phyloP scores from a whole-genome alignment of 2,329 filamentous ascomycete species.

The Colletotrichum spinosum region DNA sequence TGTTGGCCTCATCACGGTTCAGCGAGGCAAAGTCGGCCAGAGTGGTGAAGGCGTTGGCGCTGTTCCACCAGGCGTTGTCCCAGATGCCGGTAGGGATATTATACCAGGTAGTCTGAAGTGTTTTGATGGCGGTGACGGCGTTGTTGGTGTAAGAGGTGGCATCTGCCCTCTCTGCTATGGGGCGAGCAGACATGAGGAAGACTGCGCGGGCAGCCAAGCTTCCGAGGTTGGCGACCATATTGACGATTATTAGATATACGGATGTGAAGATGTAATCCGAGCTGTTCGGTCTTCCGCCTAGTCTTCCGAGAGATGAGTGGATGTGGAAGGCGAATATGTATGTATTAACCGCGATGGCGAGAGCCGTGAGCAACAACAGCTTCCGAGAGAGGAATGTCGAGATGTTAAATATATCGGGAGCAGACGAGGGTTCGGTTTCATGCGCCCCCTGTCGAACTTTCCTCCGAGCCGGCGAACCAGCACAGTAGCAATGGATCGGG shows the following conservation, averaged over 20 bases:
- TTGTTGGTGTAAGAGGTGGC: conserved; percentile 46
- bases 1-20: conserved; percentile 47
- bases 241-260: conserved; percentile 26
- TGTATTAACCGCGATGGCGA: conserved; percentile 27
- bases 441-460: conserved; percentile 33
- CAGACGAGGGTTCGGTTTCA: conserved; percentile 20
- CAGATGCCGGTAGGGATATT: conserved; percentile 70
- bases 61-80: conserved; percentile 79
- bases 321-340: conserved; percentile 28
- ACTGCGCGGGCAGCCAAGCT: conserved; percentile 36
- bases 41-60: conserved; percentile 73
- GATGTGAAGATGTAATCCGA: conserved; percentile 9
- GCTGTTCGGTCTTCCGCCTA: conserved; percentile 1
- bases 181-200: conserved; percentile 37
- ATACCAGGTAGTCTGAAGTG: conserved; percentile 71
- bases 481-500: conserved; percentile 21
- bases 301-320: conserved; percentile 1
- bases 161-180: conserved; percentile 31
- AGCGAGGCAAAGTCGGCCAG: conserved; percentile 65
- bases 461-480: conserved; percentile 22
- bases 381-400: conserved; percentile 11
- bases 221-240: conserved; percentile 37
- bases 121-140: conserved; percentile 48
- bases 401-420: conserved; percentile 36
- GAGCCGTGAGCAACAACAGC: conserved; percentile 6